Percentiles rank a stretch among this genome's conserved stretches.
Evolutionary conservation across 2,329 filamentous ascomycete genomes (phyloP).

Genomic region (Colletotrichum abscissum): DNA sequence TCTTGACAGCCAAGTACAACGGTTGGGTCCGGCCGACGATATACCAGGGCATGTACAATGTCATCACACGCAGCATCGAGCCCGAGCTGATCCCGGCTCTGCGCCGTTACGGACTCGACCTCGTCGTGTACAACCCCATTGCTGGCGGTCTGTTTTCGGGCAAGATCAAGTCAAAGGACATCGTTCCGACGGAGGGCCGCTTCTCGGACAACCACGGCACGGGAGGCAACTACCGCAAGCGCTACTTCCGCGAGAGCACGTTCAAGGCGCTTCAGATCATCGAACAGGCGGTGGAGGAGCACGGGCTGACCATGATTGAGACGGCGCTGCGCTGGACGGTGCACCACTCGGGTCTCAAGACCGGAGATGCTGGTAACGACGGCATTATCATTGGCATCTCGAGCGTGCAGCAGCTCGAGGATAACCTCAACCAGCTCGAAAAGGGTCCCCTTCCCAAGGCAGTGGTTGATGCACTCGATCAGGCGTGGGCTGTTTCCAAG

Average conservation of each 20-base stretch:
- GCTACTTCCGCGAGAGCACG: constrained; percentile 77
- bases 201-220: constrained; percentile 67
- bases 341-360: constrained; percentile 73
- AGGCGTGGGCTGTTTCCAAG: constrained; percentile 82
- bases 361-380: constrained; percentile 62
- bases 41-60: constrained; percentile 91
- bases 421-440: constrained; percentile 68
- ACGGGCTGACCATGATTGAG: constrained; percentile 77
- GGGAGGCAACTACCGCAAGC: constrained; percentile 70
- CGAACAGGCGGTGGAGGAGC: constrained; percentile 74
- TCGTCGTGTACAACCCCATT: constrained; percentile 86
- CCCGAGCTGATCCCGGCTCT: constrained; percentile 79
- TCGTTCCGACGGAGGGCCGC: constrained; percentile 72
- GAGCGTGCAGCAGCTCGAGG: constrained; percentile 65
- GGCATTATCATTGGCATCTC: constrained; percentile 71
- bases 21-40: constrained; percentile 86
- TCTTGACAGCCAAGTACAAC: constrained; percentile 81
- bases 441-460: constrained; percentile 82
- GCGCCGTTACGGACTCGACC: constrained; percentile 79
- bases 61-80: constrained; percentile 81
- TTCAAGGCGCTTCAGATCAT: constrained; percentile 75
- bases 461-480: constrained; percentile 78
- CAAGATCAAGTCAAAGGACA: constrained; percentile 77
- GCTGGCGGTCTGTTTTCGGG: constrained; percentile 85
- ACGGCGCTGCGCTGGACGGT: constrained; percentile 78